phyloP scores from a whole-genome alignment of 345 rosid genomes.

The Brassica cretica region DNA sequence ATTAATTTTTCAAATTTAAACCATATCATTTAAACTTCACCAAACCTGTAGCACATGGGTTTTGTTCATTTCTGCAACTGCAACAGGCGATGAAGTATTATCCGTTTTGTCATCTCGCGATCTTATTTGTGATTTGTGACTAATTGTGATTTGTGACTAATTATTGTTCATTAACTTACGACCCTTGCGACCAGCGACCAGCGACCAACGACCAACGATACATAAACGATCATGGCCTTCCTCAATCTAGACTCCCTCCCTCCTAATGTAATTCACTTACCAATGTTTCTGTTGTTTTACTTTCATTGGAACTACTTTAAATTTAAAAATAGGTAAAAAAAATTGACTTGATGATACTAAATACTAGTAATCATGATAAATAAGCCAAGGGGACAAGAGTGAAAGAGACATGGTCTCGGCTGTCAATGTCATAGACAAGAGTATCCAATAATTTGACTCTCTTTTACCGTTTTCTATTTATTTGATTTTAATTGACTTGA shows the following conservation, averaged over 20 bases:
- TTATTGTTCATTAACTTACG: too few species aligned
- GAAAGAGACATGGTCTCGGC: slow-evolving; percentile 41
- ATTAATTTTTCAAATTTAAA: not conserved
- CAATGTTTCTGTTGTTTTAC: slow-evolving; percentile 11
- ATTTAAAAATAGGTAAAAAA: not conserved
- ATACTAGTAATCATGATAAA: slow-evolving; percentile 22
- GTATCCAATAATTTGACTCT: slow-evolving; percentile 41
- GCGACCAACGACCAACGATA: too few species aligned
- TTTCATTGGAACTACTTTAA: slow-evolving; percentile 2
- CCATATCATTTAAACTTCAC: not conserved
- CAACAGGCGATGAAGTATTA: not conserved
- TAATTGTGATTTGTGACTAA: too few species aligned
- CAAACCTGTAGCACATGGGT: not conserved
- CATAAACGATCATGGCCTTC: not conserved
- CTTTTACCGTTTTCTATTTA: not conserved
- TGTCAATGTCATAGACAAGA: slow-evolving; percentile 30
- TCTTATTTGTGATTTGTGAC: not conserved
- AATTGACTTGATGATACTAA: slow-evolving; percentile 35
- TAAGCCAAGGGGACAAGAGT: slow-evolving; percentile 39
- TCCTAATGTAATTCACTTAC: slow-evolving; percentile 13
- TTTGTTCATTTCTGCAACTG: not conserved
- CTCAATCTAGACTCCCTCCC: not conserved
- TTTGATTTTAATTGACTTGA: slow-evolving; percentile 19
- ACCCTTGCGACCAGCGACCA: too few species aligned
- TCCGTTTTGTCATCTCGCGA: not conserved